Evolutionary conservation across 495 filamentous ascomycete species (phyloP).

Genomic region (Xanthoparmelia taractica): DNA sequence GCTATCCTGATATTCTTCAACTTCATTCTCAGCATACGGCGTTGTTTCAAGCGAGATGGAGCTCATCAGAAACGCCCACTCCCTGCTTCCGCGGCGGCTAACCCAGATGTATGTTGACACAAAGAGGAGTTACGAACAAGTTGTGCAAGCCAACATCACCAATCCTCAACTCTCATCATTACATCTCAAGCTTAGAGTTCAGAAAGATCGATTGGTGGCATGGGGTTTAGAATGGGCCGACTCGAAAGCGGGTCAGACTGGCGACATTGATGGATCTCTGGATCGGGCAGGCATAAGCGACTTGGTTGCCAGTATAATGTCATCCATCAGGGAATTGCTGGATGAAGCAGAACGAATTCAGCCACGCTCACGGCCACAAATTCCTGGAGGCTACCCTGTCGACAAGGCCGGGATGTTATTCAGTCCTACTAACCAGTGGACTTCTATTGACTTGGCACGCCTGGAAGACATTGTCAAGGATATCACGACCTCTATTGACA

Average conservation of each 20-base stretch:
- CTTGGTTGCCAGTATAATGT: slow-evolving; percentile 81
- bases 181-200: slow-evolving; percentile 50
- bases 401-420: slow-evolving; percentile 29
- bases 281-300: slow-evolving; percentile 78
- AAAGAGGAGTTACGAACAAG: slow-evolving; percentile 74
- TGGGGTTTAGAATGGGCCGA: slow-evolving; percentile 94
- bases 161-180: slow-evolving; percentile 48
- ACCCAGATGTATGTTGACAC: slow-evolving; percentile 90
- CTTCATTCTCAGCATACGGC: neutral
- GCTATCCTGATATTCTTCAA: neutral
- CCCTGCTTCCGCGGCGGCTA: slow-evolving; percentile 58
- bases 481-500: slow-evolving; percentile 79
- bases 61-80: slow-evolving; percentile 37
- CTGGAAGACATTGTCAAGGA: slow-evolving; percentile 60
- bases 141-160: slow-evolving; percentile 50
- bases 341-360: slow-evolving; percentile 79
- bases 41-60: slow-evolving; percentile 33
- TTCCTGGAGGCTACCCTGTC: slow-evolving; percentile 23
- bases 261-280: slow-evolving; percentile 77
- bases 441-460: slow-evolving; percentile 42
- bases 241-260: slow-evolving; percentile 53
- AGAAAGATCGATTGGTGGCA: slow-evolving; percentile 59
- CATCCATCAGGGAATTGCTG: slow-evolving; percentile 77
- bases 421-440: slow-evolving; percentile 35
- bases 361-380: slow-evolving; percentile 26